Evolutionary conservation across 2,329 filamentous ascomycete genomes (phyloP).

Genomic region (Trichoderma sp.): DNA sequence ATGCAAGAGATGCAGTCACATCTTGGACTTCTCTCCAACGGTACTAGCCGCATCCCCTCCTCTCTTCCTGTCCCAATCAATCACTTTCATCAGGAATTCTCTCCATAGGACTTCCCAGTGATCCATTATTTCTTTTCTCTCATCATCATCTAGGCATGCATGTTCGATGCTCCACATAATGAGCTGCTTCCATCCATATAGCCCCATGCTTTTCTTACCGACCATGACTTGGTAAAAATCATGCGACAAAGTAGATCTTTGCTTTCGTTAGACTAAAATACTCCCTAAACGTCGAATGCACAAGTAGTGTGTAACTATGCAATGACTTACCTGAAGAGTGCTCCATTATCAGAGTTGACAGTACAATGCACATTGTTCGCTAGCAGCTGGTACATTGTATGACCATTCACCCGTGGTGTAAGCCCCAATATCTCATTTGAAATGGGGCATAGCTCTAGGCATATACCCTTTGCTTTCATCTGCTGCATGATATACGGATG

Average conservation of each 20-base stretch:
- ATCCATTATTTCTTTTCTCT: slow-evolving; percentile 41
- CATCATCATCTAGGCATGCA: slow-evolving; percentile 51
- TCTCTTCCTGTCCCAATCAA: slow-evolving; percentile 52
- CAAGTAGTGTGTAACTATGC: not conserved
- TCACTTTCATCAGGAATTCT: slow-evolving; percentile 45
- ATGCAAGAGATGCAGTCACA: not conserved
- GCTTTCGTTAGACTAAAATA: not conserved
- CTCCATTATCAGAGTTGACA: slow-evolving; percentile 74
- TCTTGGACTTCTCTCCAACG: slow-evolving; percentile 16
- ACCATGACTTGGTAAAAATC: slow-evolving; percentile 79
- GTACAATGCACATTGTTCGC: slow-evolving; percentile 75
- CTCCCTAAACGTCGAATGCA: not conserved
- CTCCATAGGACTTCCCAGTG: slow-evolving; percentile 61
- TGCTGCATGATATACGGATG: slow-evolving; percentile 67
- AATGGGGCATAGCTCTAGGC: slow-evolving; percentile 75
- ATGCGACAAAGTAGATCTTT: slow-evolving; percentile 66
- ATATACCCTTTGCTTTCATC: slow-evolving; percentile 65
- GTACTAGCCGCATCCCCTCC: slow-evolving; percentile 48
- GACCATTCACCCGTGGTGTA: slow-evolving; percentile 64
- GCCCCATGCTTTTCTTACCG: slow-evolving; percentile 64
- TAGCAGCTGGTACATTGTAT: slow-evolving; percentile 67
- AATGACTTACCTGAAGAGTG: slow-evolving; percentile 63
- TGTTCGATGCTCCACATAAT: slow-evolving; percentile 64
- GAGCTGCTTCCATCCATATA: slow-evolving; percentile 72
- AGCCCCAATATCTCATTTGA: slow-evolving; percentile 76